Evolutionary conservation across 2,329 filamentous ascomycete genomes (phyloP).

Genomic region (Ascochyta fabae): DNA sequence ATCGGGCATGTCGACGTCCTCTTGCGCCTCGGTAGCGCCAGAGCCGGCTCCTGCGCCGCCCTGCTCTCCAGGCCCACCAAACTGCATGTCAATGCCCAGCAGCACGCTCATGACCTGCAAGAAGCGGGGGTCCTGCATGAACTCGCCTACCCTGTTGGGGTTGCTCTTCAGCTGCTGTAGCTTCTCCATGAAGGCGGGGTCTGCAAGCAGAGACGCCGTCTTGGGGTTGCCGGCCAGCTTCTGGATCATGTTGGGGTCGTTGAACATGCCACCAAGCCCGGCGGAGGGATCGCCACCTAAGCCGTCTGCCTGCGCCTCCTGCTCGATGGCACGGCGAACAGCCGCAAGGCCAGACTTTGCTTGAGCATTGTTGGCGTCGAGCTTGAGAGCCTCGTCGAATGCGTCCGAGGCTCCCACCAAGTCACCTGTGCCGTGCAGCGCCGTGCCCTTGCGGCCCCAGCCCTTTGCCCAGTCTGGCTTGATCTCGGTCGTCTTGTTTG

Average conservation of each 20-base stretch:
- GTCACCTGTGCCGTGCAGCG: slow-evolving; percentile 86
- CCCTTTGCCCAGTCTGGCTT: slow-evolving; percentile 99
- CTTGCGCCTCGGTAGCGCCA: slow-evolving; percentile 60
- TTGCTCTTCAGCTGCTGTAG: slow-evolving; percentile 81
- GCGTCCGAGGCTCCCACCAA: slow-evolving; percentile 85
- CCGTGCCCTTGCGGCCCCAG: slow-evolving; percentile 91
- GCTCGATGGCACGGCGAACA: slow-evolving; percentile 86
- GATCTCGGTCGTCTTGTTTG: slow-evolving; percentile 88
- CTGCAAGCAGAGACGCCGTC: slow-evolving; percentile 80
- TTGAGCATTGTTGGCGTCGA: slow-evolving; percentile 89
- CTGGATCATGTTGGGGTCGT: slow-evolving; percentile 84
- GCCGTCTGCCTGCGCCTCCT: slow-evolving; percentile 70
- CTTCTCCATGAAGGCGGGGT: slow-evolving; percentile 88
- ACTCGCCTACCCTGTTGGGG: slow-evolving; percentile 76
- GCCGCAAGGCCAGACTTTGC: slow-evolving; percentile 86
- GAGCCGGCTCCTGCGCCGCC: slow-evolving; percentile 45
- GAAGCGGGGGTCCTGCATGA: slow-evolving; percentile 90
- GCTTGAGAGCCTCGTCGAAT: slow-evolving; percentile 92
- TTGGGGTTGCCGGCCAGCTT: slow-evolving; percentile 96
- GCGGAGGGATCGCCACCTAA: slow-evolving; percentile 70
- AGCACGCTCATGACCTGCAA: slow-evolving; percentile 92
- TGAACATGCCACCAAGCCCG: slow-evolving; percentile 91
- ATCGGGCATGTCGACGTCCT: slow-evolving; percentile 82
- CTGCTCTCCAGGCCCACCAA: slow-evolving; percentile 60
- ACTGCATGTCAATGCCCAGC: slow-evolving; percentile 90